Base-by-base conservation (phyloP, 2,329 filamentous ascomycete genomes). In the Ceratocystis cacaofunesta region DNA sequence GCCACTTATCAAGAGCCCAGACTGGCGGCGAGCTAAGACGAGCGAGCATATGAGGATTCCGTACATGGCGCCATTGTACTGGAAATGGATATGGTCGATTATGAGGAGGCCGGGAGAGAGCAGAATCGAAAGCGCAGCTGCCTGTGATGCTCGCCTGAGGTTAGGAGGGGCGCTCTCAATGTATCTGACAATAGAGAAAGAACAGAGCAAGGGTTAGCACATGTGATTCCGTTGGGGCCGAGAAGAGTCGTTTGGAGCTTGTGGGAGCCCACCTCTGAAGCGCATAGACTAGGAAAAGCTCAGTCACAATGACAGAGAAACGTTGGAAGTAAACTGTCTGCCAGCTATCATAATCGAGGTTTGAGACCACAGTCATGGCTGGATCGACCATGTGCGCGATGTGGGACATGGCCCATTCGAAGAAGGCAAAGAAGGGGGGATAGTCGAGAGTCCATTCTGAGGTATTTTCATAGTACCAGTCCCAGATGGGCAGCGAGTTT, bases 401-500 rank as follows among this genome's bases (percentile, higher is more conserved):
- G 71, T 94, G 89, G 60, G 92, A 94, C 71, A 99, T 81, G 57
- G 85, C 74, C 90, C 90, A 97, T 80, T 99, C 94, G 77, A 97
- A 96, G 74, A 89, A 92, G 70, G 94, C 94, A 73, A 99, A 99
- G 77, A 97, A 96, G 6, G 94, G 94, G 41, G 94, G 94, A 74
- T 99, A 99, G 78, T 99, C 94, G 72, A 99, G 86, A 0, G 94
- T 99, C 94, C 94, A 99, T 90, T 97, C 90, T 67, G 94, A 99
- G 1, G 92, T 96, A 77, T 92, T 88, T 80, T 99, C 94, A 73
- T 87, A 92, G 77, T 99, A 99, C 94, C 94, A 99, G 70, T 95
- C 81, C 75, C 88, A 85, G 62, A 92, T 77, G 2, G 92, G 89
- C 22, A 97, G 81, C 68, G 89, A 95, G 76, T 96, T 82, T 3